Percentiles rank a stretch among this genome's conserved stretches.
Conservation (phyloP, 2,329 filamentous ascomycete species). For the Microcyclospora pomicola region DNA sequence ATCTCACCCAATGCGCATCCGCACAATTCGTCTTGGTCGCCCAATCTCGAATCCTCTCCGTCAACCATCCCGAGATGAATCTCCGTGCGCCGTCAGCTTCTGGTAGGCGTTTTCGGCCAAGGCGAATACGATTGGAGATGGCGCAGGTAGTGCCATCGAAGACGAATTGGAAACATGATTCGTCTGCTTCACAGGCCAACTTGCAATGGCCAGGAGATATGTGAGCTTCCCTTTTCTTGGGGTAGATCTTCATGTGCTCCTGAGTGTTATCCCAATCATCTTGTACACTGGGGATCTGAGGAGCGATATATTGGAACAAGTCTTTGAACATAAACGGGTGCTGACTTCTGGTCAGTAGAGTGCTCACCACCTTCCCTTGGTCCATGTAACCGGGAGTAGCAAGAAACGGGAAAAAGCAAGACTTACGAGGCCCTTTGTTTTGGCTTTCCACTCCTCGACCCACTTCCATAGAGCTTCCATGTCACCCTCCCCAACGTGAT, state of each 20-base stretch:
- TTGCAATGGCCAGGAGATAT: slow-evolving; percentile 10
- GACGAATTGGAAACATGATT: slow-evolving; percentile 22
- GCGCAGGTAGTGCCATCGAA: slow-evolving; percentile 4
- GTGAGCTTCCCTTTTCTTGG: not conserved
- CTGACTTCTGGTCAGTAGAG: not conserved
- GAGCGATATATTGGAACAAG: slow-evolving; percentile 3
- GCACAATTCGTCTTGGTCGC: slow-evolving; percentile 22
- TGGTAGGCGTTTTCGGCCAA: slow-evolving; percentile 23
- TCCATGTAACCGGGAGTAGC: no score
- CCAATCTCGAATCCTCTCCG: slow-evolving; percentile 20
- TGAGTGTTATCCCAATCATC: slow-evolving; percentile 8
- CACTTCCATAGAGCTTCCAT: slow-evolving; percentile 38
- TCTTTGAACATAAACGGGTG: slow-evolving; percentile 2
- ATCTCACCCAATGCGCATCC: slow-evolving; percentile 24
- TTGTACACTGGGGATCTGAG: slow-evolving; percentile 2
- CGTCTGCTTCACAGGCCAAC: slow-evolving; percentile 12
- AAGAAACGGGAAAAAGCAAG: no score
- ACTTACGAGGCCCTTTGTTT: not conserved
- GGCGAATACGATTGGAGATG: slow-evolving; percentile 20
- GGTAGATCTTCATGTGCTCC: not conserved
- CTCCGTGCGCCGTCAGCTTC: slow-evolving; percentile 8
- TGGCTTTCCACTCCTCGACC: slow-evolving; percentile 23
- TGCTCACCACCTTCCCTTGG: not conserved
- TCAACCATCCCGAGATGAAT: slow-evolving; percentile 23
- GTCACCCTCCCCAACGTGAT: slow-evolving; percentile 33